These are phyloP conservation scores for Oropetium thomaeum DNA, from an alignment of 176 grass and related monocot genomes.

Conservation along the genomic window DNA sequence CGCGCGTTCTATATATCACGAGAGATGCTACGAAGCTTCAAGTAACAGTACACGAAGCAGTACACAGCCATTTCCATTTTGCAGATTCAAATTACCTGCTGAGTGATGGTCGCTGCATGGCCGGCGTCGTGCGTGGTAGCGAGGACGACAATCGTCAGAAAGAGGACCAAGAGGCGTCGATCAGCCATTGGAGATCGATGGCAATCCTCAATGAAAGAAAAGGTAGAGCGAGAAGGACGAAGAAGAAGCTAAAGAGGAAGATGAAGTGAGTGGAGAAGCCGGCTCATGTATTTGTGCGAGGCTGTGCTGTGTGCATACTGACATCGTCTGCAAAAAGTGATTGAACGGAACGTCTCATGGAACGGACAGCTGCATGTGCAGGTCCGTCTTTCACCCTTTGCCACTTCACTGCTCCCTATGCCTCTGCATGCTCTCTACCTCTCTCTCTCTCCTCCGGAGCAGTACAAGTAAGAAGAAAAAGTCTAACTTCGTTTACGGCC, in stretches of 20 bases:
- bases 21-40: not conserved
- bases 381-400: not conserved
- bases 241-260: not conserved
- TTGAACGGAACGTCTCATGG: not conserved
- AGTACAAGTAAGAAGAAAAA: too few relatives aligned
- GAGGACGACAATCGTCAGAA: not conserved
- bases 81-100: not conserved
- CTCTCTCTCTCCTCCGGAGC: too few relatives aligned
- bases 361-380: not conserved
- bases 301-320: not conserved
- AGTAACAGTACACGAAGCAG: not conserved
- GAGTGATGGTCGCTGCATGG: not conserved
- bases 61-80: not conserved
- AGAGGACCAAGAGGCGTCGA: not conserved
- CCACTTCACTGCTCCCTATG: not conserved
- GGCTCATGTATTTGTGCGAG: not conserved
- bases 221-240: not conserved
- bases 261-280: not conserved
- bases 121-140: not conserved
- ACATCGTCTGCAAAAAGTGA: not conserved
- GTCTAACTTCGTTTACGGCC: too few relatives aligned
- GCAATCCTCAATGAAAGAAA: not conserved
- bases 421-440: too few relatives aligned
- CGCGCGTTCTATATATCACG: not conserved
- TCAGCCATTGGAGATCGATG: not conserved